Percentiles rank a stretch among this genome's conserved stretches.
Conservation (phyloP, 106 monocot genomes). For the Vanilla planifolia region DNA sequence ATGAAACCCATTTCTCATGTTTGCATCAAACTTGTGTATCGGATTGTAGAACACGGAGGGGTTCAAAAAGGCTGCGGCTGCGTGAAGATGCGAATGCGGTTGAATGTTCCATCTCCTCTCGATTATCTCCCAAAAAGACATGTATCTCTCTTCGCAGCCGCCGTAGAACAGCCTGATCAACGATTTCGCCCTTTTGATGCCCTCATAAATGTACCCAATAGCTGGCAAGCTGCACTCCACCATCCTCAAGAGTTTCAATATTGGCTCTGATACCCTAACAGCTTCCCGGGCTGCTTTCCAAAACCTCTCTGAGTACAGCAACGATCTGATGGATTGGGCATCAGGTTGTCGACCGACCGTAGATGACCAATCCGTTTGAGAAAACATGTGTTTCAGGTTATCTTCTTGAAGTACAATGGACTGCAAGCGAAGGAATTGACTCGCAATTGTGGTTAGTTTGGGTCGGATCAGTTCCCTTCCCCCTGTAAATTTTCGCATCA, state of each 20-base stretch:
- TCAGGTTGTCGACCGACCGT: slow-evolving; percentile 25
- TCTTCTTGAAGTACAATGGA: slow-evolving; percentile 36
- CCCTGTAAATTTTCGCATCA: slow-evolving; percentile 27
- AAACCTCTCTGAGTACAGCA: slow-evolving; percentile 38
- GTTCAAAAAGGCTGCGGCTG: slow-evolving; percentile 48
- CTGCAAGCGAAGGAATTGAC: slow-evolving; percentile 38
- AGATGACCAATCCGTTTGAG: slow-evolving; percentile 43
- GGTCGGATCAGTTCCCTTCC: slow-evolving; percentile 31
- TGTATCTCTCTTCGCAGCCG: slow-evolving; percentile 37
- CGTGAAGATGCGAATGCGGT: slow-evolving; percentile 26
- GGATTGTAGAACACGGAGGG: slow-evolving; percentile 33
- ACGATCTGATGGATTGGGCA: slow-evolving; percentile 32
- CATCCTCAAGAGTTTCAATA: slow-evolving; percentile 38
- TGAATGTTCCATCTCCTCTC: slow-evolving; percentile 36
- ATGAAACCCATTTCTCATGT: slow-evolving; percentile 48
- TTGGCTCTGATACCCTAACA: slow-evolving; percentile 29
- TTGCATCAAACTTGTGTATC: slow-evolving; percentile 33
- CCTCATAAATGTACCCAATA: slow-evolving; percentile 43
- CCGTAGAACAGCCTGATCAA: slow-evolving; percentile 26
- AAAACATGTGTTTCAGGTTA: slow-evolving; percentile 42
- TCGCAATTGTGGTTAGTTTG: slow-evolving; percentile 27
- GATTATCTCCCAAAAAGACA: slow-evolving; percentile 41
- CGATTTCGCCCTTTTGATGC: slow-evolving; percentile 40
- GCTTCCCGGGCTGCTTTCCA: slow-evolving; percentile 42
- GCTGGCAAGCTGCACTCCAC: slow-evolving; percentile 50